These are phyloP conservation scores for Microdochium paspali DNA, from an alignment of 2,329 filamentous ascomycete genomes.

Conservation along the genomic window DNA sequence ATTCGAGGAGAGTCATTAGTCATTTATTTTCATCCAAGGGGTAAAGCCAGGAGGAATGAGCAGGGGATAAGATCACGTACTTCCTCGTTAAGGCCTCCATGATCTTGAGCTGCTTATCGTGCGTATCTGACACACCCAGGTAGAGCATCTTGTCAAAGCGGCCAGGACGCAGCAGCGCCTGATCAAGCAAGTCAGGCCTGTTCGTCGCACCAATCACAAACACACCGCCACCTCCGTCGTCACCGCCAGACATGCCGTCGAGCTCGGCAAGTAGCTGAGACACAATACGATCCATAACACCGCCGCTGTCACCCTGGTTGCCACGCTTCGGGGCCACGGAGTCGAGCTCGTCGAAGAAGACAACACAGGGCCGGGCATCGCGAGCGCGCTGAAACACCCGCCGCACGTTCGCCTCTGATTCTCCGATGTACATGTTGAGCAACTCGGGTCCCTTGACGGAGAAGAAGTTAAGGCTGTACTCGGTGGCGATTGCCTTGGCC, in stretches of 20 bases:
- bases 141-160: constrained; percentile 99
- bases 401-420: constrained; percentile 85
- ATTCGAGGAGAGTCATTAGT: neutral
- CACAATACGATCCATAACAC: constrained; percentile 97
- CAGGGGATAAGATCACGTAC: constrained; percentile 41
- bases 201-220: constrained; percentile 98
- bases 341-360: constrained; percentile 91
- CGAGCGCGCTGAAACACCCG: constrained; percentile 81
- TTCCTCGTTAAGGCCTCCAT: constrained; percentile 91
- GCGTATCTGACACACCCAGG: constrained; percentile 89
- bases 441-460: constrained; percentile 86
- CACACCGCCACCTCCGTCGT: constrained; percentile 71
- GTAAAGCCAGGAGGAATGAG: too few species aligned
- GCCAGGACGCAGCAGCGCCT: constrained; percentile 78
- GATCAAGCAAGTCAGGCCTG: constrained; percentile 84
- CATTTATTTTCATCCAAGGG: neutral
- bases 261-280: constrained; percentile 90
- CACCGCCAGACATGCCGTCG: constrained; percentile 93
- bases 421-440: constrained; percentile 94
- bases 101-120: constrained; percentile 92
- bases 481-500: constrained; percentile 86
- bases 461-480: constrained; percentile 93
- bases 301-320: constrained; percentile 93
- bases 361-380: constrained; percentile 78
- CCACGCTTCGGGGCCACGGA: constrained; percentile 93